A percentile compares a stretch with the other conserved stretches of the same genome.
These are phyloP conservation scores for Fonsecaea pugnacius DNA, from an alignment of 2,329 filamentous ascomycete genomes.

Conservation along the genomic window DNA sequence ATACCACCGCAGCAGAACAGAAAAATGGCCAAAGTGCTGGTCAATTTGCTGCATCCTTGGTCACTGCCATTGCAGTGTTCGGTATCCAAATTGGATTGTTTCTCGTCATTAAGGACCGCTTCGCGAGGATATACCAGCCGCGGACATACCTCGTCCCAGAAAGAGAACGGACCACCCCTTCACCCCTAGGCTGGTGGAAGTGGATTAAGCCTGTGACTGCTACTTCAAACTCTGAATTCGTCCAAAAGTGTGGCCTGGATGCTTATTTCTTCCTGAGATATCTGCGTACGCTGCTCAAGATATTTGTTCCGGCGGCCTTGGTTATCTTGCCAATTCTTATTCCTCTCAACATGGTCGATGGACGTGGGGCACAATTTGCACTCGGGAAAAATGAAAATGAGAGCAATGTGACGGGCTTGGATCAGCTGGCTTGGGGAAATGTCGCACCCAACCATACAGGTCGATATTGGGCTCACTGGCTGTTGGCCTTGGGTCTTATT, in stretches of 20 bases:
- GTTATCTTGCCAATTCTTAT: constrained; percentile 83
- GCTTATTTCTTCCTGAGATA: constrained; percentile 98
- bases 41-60: constrained; percentile 68
- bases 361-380: constrained; percentile 63
- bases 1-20: constrained; percentile 23
- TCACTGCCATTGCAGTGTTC: constrained; percentile 66
- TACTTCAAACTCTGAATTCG: constrained; percentile 78
- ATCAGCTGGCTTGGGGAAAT: constrained; percentile 86
- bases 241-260: constrained; percentile 93
- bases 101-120: constrained; percentile 73
- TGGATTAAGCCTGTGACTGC: constrained; percentile 66
- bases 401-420: constrained; percentile 68
- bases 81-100: constrained; percentile 70
- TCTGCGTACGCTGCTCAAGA: constrained; percentile 80
- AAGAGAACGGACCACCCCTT: constrained; percentile 77
- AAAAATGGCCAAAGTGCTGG: constrained; percentile 36
- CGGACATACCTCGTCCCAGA: constrained; percentile 86
- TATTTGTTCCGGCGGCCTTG: constrained; percentile 81
- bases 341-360: constrained; percentile 78
- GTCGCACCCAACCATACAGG: constrained; percentile 67
- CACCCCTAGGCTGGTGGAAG: constrained; percentile 61
- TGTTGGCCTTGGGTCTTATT: constrained; percentile 77
- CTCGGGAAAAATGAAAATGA: constrained; percentile 43
- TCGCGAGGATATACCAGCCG: constrained; percentile 83
- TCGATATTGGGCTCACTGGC: constrained; percentile 81